phyloP scores from a whole-genome alignment of 2,329 filamentous ascomycete genomes.

The Fonsecaea pedrosoi region DNA sequence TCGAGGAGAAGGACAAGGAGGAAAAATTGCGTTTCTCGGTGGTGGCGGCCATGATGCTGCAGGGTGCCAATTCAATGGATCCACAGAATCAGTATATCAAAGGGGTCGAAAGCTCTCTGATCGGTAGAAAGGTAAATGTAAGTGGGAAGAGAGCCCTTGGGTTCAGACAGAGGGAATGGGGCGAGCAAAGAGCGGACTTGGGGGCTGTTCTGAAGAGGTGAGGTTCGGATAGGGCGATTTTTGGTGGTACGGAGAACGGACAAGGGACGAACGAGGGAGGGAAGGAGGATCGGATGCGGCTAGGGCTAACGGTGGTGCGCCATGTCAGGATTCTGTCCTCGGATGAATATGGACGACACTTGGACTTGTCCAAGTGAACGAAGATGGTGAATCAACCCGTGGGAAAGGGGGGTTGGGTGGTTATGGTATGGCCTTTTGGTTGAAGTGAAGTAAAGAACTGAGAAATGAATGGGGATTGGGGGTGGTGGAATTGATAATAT shows the following conservation, averaged over 20 bases:
- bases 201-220: constrained; percentile 9
- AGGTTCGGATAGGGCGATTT: constrained; percentile 11
- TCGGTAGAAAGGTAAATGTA: background rate
- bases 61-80: constrained; percentile 41
- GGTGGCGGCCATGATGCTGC: constrained; percentile 49
- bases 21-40: constrained; percentile 57
- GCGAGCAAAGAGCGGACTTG: constrained; percentile 11
- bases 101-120: background rate
- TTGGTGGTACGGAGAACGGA: constrained; percentile 16
- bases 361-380: background rate
- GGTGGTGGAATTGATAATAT: background rate
- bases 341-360: constrained; percentile 20
- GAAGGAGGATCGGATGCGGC: constrained; percentile 10
- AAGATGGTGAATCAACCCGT: background rate
- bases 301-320: constrained; percentile 34
- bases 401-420: background rate
- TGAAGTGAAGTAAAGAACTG: constrained; percentile 9
- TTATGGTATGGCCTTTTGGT: background rate
- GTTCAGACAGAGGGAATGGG: constrained; percentile 11
- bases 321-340: constrained; percentile 33
- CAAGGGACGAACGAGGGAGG: constrained; percentile 18
- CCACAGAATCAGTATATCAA: constrained; percentile 33
- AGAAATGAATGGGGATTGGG: background rate
- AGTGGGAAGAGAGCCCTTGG: background rate
- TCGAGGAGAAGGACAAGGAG: constrained; percentile 52